Percentiles rank a stretch among this genome's conserved stretches.
Evolutionary conservation across 495 filamentous ascomycete genomes (phyloP).

Genomic region (Penicillium longicatenatum): DNA sequence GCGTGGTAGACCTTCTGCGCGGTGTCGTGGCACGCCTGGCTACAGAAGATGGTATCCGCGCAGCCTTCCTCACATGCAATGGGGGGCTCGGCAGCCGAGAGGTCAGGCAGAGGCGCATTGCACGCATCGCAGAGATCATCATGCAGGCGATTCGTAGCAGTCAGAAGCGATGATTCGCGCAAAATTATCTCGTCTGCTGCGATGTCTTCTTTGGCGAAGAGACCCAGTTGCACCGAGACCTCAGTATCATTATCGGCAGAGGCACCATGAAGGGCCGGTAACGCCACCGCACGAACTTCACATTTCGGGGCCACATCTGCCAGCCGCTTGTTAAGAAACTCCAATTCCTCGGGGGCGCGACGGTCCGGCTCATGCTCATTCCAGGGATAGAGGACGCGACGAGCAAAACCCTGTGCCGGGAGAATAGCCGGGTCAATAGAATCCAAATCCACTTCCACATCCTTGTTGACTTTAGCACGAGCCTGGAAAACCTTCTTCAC

Average conservation of each 20-base stretch:
- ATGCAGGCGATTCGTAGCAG: constrained; percentile 78
- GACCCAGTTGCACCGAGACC: constrained; percentile 71
- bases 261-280: constrained; percentile 65
- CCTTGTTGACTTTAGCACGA: constrained; percentile 33
- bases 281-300: constrained; percentile 67
- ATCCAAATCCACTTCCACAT: constrained; percentile 32
- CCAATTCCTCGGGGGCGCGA: constrained; percentile 66
- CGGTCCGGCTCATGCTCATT: constrained; percentile 87
- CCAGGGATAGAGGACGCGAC: constrained; percentile 92
- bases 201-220: constrained; percentile 86
- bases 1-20: constrained; percentile 82
- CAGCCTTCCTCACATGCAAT: constrained; percentile 69
- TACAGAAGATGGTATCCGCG: constrained; percentile 86
- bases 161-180: constrained; percentile 75
- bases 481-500: constrained; percentile 30
- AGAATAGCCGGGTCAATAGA: constrained; percentile 52
- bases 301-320: constrained; percentile 63
- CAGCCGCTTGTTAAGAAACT: constrained; percentile 67
- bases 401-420: constrained; percentile 73
- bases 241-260: constrained; percentile 28
- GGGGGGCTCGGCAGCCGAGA: constrained; percentile 45
- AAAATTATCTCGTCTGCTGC: constrained; percentile 74
- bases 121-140: constrained; percentile 85
- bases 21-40: constrained; percentile 64
- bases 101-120: constrained; percentile 67